Evolutionary conservation across 345 rosid species (phyloP).

Genomic region (Firmiana major): DNA sequence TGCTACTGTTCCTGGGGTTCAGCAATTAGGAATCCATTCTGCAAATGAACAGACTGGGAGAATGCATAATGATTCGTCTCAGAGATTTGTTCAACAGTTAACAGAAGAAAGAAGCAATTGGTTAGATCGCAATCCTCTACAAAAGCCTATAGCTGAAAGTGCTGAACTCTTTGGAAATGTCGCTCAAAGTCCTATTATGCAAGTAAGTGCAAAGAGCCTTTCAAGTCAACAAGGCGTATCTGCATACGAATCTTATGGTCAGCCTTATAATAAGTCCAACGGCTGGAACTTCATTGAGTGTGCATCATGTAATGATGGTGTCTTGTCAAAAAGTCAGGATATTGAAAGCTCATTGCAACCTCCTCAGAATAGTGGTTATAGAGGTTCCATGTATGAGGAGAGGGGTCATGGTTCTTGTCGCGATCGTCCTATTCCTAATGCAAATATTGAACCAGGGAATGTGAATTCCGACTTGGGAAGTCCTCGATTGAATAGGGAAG

Average conservation of each 20-base stretch:
- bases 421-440: conserved; percentile 39
- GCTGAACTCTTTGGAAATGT: conserved; percentile 39
- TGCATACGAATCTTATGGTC: conserved; percentile 28
- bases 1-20: conserved; percentile 20
- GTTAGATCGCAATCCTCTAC: conserved; percentile 29
- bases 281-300: conserved; percentile 48
- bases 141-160: conserved; percentile 43
- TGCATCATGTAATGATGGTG: conserved; percentile 14
- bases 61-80: conserved; percentile 40
- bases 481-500: conserved; percentile 34
- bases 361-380: conserved; percentile 24
- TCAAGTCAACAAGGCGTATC: conserved; percentile 29
- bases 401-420: conserved; percentile 25
- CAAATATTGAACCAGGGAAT: conserved; percentile 28
- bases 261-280: conserved; percentile 33
- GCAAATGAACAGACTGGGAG: conserved; percentile 39
- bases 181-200: conserved; percentile 35
- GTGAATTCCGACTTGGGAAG: conserved; percentile 34
- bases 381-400: conserved; percentile 21
- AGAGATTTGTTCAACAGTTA: conserved; percentile 30
- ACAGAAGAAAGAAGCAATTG: conserved; percentile 22
- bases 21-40: conserved; percentile 31
- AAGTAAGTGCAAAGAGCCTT: conserved; percentile 29
- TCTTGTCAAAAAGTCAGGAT: conserved; percentile 27
- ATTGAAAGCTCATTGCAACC: conserved; percentile 32